Base-by-base conservation (phyloP, 2,329 filamentous ascomycete species). In the Dothiorella sarmentorum region DNA sequence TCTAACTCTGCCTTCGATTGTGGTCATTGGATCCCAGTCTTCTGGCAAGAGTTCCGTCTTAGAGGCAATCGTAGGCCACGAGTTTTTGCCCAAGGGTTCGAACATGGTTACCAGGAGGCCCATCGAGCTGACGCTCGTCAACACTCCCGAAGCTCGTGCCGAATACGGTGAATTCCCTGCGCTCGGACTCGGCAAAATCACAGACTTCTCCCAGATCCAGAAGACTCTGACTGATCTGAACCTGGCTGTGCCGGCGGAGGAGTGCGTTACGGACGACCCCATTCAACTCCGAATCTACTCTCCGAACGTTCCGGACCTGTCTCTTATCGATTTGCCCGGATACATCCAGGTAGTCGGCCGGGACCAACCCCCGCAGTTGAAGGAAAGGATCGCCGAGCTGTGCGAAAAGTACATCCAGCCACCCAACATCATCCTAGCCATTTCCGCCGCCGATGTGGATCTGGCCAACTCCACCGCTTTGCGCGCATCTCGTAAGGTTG, bases 21-120 rank as follows among this genome's bases (percentile, higher is more conserved):
- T 99, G n/a, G 94, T 99, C 35, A 97, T 99, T 66, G 94, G 94
- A 22, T 99, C 94, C 2, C 94, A 99, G 71, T 99, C 94, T 0
- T 97, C 94, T 0, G 94, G 94, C 38, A 99, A 99, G 78, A 97
- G 93, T 69, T 99, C 94, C 1, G 94, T 99, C 1, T 74, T 99
- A 47, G 94, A 99, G 73, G 90, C 94, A 18, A 96, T 99, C 61
- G 95, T 99, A 57, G 95, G 94, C 4, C 94, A 99, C 69, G 94
- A 99, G 67, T 99, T 99, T 65, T 77, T 99, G 44, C 95, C 94
- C 5, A 99, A 99, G 74, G 94, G 94, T n/a, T 87, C 87, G 40
- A 99, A 99, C 69, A 99, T 99, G 94, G 94, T 99, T 51, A 99
- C 94, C 7, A 84, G 95, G 38, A 82, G 94, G 61, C 94, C 94